These are phyloP conservation scores for Panus rudis DNA, from an alignment of 768 basidiomycete species.

Conservation along the genomic window DNA sequence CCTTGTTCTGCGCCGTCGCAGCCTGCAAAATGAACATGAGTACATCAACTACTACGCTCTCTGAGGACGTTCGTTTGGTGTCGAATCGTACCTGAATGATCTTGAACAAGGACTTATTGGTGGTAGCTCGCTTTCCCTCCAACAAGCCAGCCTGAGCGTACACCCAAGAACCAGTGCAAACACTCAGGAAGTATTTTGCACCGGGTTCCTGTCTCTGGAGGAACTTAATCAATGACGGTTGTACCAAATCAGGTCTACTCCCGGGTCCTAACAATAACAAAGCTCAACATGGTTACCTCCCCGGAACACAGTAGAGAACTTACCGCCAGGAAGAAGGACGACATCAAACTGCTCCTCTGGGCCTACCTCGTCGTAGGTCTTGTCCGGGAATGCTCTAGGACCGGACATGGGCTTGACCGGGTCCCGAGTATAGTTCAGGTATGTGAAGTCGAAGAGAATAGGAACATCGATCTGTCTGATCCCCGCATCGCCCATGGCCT, in stretches of 20 bases:
- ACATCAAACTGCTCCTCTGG: constrained; percentile 11
- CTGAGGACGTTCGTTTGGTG: too few species aligned
- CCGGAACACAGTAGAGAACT: neutral
- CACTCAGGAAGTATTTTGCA: constrained; percentile 26
- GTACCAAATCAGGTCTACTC: neutral
- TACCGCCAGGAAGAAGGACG: constrained; percentile 14
- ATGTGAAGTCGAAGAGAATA: constrained; percentile 12
- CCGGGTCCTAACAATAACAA: neutral
- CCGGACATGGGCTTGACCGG: constrained; percentile 13
- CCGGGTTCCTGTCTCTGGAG: constrained; percentile 7
- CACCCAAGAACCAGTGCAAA: constrained; percentile 29
- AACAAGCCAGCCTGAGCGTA: constrained; percentile 28
- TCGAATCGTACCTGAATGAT: constrained; percentile 18
- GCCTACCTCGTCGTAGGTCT: constrained; percentile 9
- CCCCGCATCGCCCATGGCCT: neutral
- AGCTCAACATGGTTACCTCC: neutral
- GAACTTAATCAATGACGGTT: constrained; percentile 5
- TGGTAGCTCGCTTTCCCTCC: constrained; percentile 29
- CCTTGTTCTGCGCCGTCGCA: constrained; percentile 13
- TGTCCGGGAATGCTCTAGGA: constrained; percentile 8
- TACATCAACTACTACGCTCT: neutral
- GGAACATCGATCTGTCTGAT: neutral
- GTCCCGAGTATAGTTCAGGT: constrained; percentile 15
- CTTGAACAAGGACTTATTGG: constrained; percentile 29
- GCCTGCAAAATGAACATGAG: constrained; percentile 7